phyloP scores from a whole-genome alignment of 2,329 filamentous ascomycete genomes.

The Neofusicoccum parvum region DNA sequence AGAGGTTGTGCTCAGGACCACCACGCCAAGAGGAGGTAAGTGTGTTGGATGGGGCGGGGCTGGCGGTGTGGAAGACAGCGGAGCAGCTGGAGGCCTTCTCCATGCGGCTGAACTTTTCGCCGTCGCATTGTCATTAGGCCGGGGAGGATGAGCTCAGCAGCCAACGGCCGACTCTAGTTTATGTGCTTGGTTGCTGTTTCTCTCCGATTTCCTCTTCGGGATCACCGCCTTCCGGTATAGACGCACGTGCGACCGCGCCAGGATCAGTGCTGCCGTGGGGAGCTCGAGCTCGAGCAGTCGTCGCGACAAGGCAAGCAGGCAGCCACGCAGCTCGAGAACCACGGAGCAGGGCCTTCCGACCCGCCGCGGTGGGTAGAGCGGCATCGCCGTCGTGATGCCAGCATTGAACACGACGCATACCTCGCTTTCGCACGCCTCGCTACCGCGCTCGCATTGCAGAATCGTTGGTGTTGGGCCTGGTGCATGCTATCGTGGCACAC shows the following conservation, averaged over 20 bases:
- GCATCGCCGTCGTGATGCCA: background rate
- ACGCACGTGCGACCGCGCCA: background rate
- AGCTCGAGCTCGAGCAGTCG: background rate
- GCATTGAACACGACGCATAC: background rate
- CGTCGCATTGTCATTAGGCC: background rate
- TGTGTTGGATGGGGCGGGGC: background rate
- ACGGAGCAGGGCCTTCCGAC: background rate
- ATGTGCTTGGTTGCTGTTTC: background rate
- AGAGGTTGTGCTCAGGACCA: background rate
- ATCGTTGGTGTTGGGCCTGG: background rate
- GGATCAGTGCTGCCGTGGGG: background rate
- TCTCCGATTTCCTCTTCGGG: background rate
- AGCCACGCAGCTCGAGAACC: background rate
- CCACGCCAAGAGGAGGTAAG: background rate
- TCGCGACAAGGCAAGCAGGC: background rate
- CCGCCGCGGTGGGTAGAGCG: background rate
- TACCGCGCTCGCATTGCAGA: background rate
- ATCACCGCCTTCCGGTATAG: background rate
- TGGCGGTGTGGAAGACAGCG: background rate
- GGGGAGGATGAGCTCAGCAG: slow-evolving; percentile 12
- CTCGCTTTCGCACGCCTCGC: background rate
- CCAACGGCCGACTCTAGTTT: background rate
- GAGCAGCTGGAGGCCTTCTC: no score
- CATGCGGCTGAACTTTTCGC: background rate
- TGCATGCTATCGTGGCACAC: background rate